A percentile compares a stretch with the other conserved stretches of the same genome.
phyloP scores from a whole-genome alignment of 352 stramenopile species.

The Pythium phragmitis region DNA sequence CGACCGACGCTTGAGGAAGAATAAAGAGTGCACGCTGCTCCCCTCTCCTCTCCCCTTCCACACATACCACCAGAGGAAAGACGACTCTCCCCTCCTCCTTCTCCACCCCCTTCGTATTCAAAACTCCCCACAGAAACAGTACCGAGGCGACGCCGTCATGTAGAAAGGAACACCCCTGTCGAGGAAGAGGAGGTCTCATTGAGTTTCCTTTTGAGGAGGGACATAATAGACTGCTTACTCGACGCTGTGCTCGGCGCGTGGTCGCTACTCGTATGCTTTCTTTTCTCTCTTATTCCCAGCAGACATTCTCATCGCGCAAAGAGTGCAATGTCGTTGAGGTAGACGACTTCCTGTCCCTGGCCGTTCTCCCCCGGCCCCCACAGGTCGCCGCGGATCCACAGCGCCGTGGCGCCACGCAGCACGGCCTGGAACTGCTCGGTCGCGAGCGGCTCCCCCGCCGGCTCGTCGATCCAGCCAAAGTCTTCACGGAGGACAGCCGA shows the following conservation, averaged over 20 bases:
- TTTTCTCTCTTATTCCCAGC: neutral
- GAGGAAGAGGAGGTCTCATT: too few species aligned
- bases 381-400: slow-evolving; percentile 71
- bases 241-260: neutral
- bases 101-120: too few species aligned
- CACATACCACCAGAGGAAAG: neutral
- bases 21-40: slow-evolving; percentile 14
- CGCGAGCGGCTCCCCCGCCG: slow-evolving; percentile 32
- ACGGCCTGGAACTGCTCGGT: slow-evolving; percentile 33
- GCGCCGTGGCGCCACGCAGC: slow-evolving; percentile 30
- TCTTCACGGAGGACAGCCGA: slow-evolving; percentile 67
- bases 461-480: slow-evolving; percentile 73
- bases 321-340: slow-evolving; percentile 63
- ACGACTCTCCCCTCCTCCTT: too few species aligned
- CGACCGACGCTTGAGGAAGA: slow-evolving; percentile 71
- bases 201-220: too few species aligned
- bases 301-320: slow-evolving; percentile 29
- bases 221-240: too few species aligned
- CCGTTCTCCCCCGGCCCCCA: slow-evolving; percentile 49
- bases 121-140: too few species aligned
- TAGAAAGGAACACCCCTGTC: too few species aligned
- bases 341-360: slow-evolving; percentile 67
- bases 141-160: too few species aligned
- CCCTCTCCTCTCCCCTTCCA: too few species aligned
- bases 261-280: too few species aligned